Percentiles rank a stretch among this genome's conserved stretches.
Conservation (phyloP, 352 stramenopile genomes). For the Pythium periplocum region DNA sequence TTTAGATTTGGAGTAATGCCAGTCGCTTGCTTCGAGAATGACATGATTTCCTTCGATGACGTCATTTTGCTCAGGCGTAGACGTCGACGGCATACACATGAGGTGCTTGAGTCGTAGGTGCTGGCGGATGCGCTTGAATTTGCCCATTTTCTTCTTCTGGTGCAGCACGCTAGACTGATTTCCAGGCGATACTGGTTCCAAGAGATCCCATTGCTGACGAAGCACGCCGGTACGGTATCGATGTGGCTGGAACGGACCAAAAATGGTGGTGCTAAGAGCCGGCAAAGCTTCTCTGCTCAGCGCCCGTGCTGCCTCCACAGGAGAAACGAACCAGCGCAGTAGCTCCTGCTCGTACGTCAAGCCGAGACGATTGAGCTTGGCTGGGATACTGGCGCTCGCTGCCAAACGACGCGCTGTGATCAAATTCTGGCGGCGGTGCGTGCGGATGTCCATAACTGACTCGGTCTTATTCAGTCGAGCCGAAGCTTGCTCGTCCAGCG, state of each 20-base stretch:
- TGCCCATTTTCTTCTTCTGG: no score
- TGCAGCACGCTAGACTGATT: no score
- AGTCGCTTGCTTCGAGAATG: no score
- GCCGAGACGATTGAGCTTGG: slow-evolving; percentile 27
- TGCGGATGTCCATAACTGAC: slow-evolving; percentile 1
- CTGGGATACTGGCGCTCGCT: slow-evolving; percentile 8
- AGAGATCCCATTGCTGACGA: slow-evolving; percentile 35
- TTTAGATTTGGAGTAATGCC: no score
- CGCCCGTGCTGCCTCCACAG: slow-evolving; percentile 77
- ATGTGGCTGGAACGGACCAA: slow-evolving; percentile 41
- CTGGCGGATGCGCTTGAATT: no score
- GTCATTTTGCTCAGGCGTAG: no score
- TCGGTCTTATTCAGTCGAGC: slow-evolving; percentile 60
- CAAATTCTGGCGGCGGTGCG: slow-evolving; percentile 38
- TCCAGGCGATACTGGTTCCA: no score
- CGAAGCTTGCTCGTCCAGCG: slow-evolving; percentile 33
- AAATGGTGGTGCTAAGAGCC: slow-evolving; percentile 25
- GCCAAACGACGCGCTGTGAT: slow-evolving; percentile 27
- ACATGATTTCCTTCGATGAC: no score
- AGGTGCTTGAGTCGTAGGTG: no score
- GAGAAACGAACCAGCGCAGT: slow-evolving; percentile 74
- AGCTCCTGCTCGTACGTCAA: slow-evolving; percentile 24
- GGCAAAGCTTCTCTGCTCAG: slow-evolving; percentile 84
- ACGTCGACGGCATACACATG: no score
- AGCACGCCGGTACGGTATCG: slow-evolving; percentile 42